Percentiles rank a stretch among this genome's conserved stretches.
These are phyloP conservation scores for Arabidopsis thaliana DNA, from an alignment of 345 rosid genomes.

Conservation along the genomic window DNA sequence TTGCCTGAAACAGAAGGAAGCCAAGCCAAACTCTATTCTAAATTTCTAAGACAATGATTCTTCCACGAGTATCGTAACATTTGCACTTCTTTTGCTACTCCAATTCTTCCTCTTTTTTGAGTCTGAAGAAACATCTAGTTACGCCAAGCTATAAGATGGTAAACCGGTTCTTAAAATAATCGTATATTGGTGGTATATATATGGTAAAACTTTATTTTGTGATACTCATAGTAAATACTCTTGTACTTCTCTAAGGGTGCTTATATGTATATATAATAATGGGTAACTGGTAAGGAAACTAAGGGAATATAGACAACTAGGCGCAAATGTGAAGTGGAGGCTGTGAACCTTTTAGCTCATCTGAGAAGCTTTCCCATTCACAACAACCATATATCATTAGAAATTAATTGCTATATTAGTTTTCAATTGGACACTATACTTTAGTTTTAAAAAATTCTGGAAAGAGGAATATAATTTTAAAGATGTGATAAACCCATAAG, in stretches of 20 bases:
- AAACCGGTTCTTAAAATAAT: too few relatives aligned
- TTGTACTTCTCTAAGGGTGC: neutral
- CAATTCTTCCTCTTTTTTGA: too few relatives aligned
- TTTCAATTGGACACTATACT: slow-evolving; percentile 12
- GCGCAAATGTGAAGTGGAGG: slow-evolving; percentile 38
- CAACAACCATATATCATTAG: neutral
- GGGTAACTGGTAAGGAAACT: slow-evolving; percentile 28
- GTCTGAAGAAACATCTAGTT: too few relatives aligned
- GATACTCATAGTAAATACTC: neutral
- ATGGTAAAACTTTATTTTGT: neutral
- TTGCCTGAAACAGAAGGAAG: neutral
- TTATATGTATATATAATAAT: neutral
- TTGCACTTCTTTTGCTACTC: too few relatives aligned
- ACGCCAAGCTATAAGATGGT: too few relatives aligned
- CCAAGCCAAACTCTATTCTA: neutral
- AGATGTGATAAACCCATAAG: slow-evolving; percentile 16
- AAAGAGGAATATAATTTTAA: neutral
- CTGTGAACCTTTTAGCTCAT: slow-evolving; percentile 42
- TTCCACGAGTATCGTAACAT: neutral
- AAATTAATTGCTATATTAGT: neutral
- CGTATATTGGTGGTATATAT: too few relatives aligned
- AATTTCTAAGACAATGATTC: neutral
- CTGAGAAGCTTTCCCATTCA: slow-evolving; percentile 32
- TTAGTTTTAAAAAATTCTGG: slow-evolving; percentile 5
- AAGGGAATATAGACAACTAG: slow-evolving; percentile 50